These are phyloP conservation scores for Cryptococcus sp. DNA, from an alignment of 1,284 basidiomycete genomes.

Conservation along the genomic window DNA sequence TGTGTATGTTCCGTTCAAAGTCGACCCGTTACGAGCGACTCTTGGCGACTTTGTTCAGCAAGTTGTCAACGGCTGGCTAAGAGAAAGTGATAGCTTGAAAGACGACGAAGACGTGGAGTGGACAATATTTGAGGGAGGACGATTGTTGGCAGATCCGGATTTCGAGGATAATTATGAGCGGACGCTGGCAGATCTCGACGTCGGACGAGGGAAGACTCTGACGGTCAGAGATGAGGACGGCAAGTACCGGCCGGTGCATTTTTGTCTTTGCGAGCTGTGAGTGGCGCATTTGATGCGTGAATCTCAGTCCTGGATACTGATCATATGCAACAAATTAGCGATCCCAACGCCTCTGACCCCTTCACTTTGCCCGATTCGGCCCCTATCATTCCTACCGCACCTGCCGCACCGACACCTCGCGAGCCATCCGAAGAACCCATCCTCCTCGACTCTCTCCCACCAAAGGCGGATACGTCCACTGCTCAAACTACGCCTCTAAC, in stretches of 20 bases:
- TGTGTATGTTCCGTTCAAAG: constrained; percentile 71
- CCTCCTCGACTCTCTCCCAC: constrained; percentile 9
- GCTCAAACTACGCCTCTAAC: constrained; percentile 4
- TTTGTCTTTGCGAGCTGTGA: constrained; percentile 71
- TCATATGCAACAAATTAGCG: constrained; percentile 3
- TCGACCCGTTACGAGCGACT: constrained; percentile 66
- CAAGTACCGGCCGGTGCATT: constrained; percentile 68
- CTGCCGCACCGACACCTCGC: constrained; percentile 2
- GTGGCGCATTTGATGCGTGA: constrained; percentile 46
- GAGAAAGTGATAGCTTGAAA: constrained; percentile 53
- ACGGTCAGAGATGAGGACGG: constrained; percentile 72
- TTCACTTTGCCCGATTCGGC: constrained; percentile 18
- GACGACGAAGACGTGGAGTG: constrained; percentile 60
- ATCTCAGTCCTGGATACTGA: background rate
- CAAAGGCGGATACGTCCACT: constrained; percentile 2
- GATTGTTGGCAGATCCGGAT: constrained; percentile 50
- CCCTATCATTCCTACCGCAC: constrained; percentile 18
- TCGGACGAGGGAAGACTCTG: constrained; percentile 65
- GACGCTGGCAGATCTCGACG: constrained; percentile 46
- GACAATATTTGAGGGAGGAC: constrained; percentile 81
- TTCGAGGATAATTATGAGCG: constrained; percentile 47
- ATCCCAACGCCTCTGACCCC: constrained; percentile 6
- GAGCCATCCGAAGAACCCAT: constrained; percentile 18
- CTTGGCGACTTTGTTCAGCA: constrained; percentile 72
- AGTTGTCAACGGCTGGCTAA: constrained; percentile 53